Evolutionary conservation across 305 asterid genomes (phyloP), one percentile per base, ranked within the genome.

Genomic region (Fraxinus ornus): DNA sequence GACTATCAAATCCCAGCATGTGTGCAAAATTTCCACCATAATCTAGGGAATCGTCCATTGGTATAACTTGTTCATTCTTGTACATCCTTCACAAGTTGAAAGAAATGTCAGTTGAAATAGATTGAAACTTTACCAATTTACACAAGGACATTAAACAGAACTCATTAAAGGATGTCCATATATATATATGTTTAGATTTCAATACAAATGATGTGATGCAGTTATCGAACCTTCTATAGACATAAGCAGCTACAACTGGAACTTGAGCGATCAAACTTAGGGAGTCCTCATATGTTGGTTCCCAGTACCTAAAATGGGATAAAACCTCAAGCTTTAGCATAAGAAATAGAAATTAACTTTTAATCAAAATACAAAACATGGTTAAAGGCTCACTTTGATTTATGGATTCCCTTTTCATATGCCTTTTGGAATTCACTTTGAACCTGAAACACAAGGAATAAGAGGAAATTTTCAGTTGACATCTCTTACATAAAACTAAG

Each of bases 341-440:
- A 44, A 75, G 5, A 64, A 55, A 79, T 33, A 75, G 44, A 57
- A 82, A 35, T 19, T 10, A 37, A 79, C 10, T 41, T 70, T 22
- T 52, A 17, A 41, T 70, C 24, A 49, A 33, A 44, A 78, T 52
- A 49, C 32, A 60, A 78, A 76, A 73, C 73, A n/a, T 36, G 21
- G 37, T 70, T 13, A 32, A 75, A 80, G 82, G 68, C 93, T 88
- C 88, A 94, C 98, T 91, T 92, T 75, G 98, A 92, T 87, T 94
- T 94, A 81, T 90, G 94, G 82, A 94, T 89, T 70, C 98, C 98
- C 85, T 92, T 92, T 82, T 94, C 98, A 84, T 94, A 94, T 79
- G 98, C 95, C 86, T 91, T 94, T 83, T 92, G 97, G 84, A 94
- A 92, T 88, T 91, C 98, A 88, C 98, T 92, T 88, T 89, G 90